Base-by-base conservation (phyloP, 805 yeast species). In the Tetrapisispora namnaoensis region DNA sequence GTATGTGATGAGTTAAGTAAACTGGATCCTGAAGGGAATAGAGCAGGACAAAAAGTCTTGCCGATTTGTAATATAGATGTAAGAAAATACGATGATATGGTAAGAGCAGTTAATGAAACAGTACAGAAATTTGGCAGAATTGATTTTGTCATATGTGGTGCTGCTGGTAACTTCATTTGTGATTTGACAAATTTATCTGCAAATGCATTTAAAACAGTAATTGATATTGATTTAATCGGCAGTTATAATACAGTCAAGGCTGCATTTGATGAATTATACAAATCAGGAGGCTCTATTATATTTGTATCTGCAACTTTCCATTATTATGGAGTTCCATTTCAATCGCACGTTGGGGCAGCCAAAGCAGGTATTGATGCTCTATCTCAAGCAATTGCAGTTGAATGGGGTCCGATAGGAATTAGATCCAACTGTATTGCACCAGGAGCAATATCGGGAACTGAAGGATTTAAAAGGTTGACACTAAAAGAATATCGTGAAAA, bases 351-450 rank as follows among this genome's bases (percentile, higher is more conserved):
- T 3, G 83, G 90, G 6, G 96, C 97, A 0, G 97, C 97, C 2
- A 91, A 91, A 68, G 96, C 97, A 1, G 98, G 96, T 24, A 76
- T 91, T 39, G 98, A 91, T 64, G 95, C 96, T 3, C 71, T 90
- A 36, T 79, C 87, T 27, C 81, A 83, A 54, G 83, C 89, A 1
- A 68, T 90, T 51, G 95, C 96, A 1, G 93, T 89, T 6, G 98
- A 90, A 67, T 72, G 87, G 48, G 97, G 97, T 1, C 95, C 96
- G 2, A 63, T 86, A 48, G 97, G 97, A 5, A 76, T 90, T 41
- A 76, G 93, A 49, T 76, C 81, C 42, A 90, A 91, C 64, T 80
- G 86, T 59, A 77, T 90, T 56, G 96, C 96, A 2, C 98, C 98
- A 0, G 97, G 98, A 17, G 82, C 87, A 9, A 90, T 90, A 58